Base-by-base conservation (phyloP, 768 basidiomycete species). In the Sutorius australiensis region DNA sequence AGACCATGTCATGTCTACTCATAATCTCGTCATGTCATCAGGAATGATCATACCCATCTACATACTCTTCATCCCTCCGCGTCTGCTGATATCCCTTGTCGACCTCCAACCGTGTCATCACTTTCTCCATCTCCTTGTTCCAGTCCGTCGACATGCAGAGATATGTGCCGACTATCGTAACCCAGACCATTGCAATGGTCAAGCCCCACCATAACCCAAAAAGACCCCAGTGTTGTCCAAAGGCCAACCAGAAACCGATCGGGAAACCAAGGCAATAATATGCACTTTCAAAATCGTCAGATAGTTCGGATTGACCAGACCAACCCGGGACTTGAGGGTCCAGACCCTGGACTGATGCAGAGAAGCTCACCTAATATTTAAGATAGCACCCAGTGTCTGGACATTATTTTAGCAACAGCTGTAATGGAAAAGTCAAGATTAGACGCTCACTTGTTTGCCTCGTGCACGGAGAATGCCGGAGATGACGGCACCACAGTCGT, bases 261-360 rank as follows among this genome's bases (percentile, higher is more conserved):
- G 92, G 92, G 51, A 93, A 84, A 31, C 90, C 89, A 51, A 93
- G 72, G 50, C 87, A 73, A 63, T 94, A 93, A 68, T 93, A 93
- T 1, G 85, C 84, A 50, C 82, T 62, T 40, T 28, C 17, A 16
- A n/a, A 39, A 21, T 27, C 13, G 28, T 46, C 33, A 2, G 47
- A n/a, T n/a, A n/a, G n/a, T n/a, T n/a, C n/a, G n/a, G n/a, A 24
- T 24, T 24, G 24, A 24, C 24, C 24, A 24, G 24, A 24, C 24
- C 24, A 4, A 24, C 24, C 24, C 24, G 24, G 24, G 24, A 24
- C 24, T 24, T 4, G 24, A 24, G 24, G 24, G 24, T 24, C 24
- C 24, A 24, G 24, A 24, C 11, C 32, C 19, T n/a, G 14, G 33
- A 30, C 3, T 14, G 40, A 13, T 4, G 9, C 28, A 11, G 10